These are phyloP conservation scores for Viola pubescens DNA, from an alignment of 441 rosid genomes.

Conservation along the genomic window DNA sequence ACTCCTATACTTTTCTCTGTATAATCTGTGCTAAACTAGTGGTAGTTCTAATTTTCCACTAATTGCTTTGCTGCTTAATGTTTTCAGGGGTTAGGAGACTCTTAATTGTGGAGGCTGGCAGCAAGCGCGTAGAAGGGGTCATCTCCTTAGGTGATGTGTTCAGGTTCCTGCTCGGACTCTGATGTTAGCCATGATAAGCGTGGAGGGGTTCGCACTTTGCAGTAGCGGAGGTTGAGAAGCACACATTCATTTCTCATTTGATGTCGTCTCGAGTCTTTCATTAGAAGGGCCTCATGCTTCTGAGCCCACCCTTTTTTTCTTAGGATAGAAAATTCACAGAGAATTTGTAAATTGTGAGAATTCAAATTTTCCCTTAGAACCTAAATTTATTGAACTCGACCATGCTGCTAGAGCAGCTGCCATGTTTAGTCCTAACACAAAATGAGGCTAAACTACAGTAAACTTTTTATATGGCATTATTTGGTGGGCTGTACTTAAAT, in stretches of 20 bases:
- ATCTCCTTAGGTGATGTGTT: constrained; percentile 81
- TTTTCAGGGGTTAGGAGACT: constrained; percentile 76
- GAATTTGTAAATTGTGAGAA: constrained; percentile 46
- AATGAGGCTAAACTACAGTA: constrained; percentile 15
- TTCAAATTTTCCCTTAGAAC: constrained; percentile 20
- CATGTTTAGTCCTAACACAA: constrained; percentile 16
- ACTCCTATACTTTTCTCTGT: neutral
- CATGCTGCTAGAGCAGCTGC: constrained; percentile 19
- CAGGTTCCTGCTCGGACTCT: constrained; percentile 58
- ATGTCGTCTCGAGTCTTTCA: constrained; percentile 16
- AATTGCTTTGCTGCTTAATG: constrained; percentile 10
- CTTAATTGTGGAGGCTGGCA: constrained; percentile 90
- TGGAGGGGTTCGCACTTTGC: constrained; percentile 10
- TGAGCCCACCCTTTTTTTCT: constrained; percentile 10
- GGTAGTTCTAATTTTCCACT: neutral
- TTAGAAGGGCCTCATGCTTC: constrained; percentile 21
- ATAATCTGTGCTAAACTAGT: neutral
- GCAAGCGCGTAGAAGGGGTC: constrained; percentile 96
- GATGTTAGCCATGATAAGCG: too few relatives aligned
- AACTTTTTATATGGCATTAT: constrained; percentile 9
- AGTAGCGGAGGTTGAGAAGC: constrained; percentile 8
- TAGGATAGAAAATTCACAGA: constrained; percentile 43
- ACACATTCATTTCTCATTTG: constrained; percentile 18
- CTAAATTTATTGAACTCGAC: constrained; percentile 19
- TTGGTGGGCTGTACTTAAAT: constrained; percentile 5